Conservation (phyloP, 2,329 filamentous ascomycete genomes). For the Venturia nashicola region DNA sequence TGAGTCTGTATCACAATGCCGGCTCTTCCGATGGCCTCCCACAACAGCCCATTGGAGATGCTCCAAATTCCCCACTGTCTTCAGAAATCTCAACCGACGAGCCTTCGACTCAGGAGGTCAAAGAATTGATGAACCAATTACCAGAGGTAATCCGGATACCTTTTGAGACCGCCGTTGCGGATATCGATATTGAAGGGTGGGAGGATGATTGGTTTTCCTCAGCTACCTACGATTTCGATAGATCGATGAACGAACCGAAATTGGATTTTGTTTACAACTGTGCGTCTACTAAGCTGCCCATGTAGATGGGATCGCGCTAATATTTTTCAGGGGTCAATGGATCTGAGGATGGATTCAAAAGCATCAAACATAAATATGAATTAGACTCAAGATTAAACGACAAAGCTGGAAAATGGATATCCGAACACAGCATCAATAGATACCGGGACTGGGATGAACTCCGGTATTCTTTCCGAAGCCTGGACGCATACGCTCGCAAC, state of each 20-base stretch:
- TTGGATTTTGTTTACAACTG: slow-evolving; percentile 33
- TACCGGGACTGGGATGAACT: slow-evolving; percentile 35
- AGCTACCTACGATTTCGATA: slow-evolving; percentile 18
- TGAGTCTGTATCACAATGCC: neutral
- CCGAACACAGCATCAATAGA: slow-evolving; percentile 29
- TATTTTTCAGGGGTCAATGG: slow-evolving; percentile 28
- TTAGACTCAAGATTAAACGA: slow-evolving; percentile 30
- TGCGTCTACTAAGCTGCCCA: slow-evolving; percentile 10
- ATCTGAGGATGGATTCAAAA: slow-evolving; percentile 25
- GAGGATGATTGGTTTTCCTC: slow-evolving; percentile 31
- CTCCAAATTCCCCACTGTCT: neutral
- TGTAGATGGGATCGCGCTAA: slow-evolving; percentile 3
- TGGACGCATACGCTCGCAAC: slow-evolving; percentile 27
- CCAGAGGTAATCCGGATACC: slow-evolving; percentile 29
- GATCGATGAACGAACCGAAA: slow-evolving; percentile 24
- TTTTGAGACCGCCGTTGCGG: slow-evolving; percentile 26
- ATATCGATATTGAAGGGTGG: slow-evolving; percentile 28
- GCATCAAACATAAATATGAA: slow-evolving; percentile 27
- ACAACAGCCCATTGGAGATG: neutral
- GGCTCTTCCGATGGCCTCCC: neutral
- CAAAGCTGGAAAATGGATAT: slow-evolving; percentile 27
- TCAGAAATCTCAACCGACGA: neutral
- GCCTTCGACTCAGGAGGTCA: neutral
- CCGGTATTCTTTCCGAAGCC: slow-evolving; percentile 31
- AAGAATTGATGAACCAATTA: slow-evolving; percentile 11